Percentiles rank a stretch among this genome's conserved stretches.
Evolutionary conservation across 2,329 filamentous ascomycete species (phyloP).

Genomic region (Alternaria sp.): DNA sequence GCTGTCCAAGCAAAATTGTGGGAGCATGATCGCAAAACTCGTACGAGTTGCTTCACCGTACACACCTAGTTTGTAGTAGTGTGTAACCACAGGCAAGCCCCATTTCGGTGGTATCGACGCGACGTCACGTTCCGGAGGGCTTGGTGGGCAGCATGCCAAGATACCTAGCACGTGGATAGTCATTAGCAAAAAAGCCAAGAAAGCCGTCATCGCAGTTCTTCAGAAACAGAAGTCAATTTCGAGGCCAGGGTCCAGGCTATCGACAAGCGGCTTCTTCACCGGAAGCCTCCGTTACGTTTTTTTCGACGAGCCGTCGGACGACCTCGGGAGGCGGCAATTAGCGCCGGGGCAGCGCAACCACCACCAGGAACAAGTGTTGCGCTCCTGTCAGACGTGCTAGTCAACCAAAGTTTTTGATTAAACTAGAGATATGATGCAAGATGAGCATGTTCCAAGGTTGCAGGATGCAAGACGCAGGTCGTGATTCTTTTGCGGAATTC

Average conservation of each 20-base stretch:
- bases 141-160: not conserved
- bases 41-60: not conserved
- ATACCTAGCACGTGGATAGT: not conserved
- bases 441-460: not conserved
- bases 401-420: not conserved
- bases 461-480: not conserved
- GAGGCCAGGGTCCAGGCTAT: not conserved
- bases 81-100: not conserved
- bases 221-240: not conserved
- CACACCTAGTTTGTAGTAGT: not conserved
- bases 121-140: not conserved
- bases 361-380: not conserved
- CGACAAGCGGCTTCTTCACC: not conserved
- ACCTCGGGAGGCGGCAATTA: not conserved
- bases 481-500: not conserved
- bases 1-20: not conserved
- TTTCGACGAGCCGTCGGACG: not conserved
- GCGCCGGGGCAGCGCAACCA: not conserved
- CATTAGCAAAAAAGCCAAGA: not conserved
- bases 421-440: not conserved
- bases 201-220: not conserved
- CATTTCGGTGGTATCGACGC: not conserved
- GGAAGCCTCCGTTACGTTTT: not conserved
- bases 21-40: not conserved
- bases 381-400: not conserved